phyloP scores from a whole-genome alignment of 768 basidiomycete species.

The Tulasnella sp. region DNA sequence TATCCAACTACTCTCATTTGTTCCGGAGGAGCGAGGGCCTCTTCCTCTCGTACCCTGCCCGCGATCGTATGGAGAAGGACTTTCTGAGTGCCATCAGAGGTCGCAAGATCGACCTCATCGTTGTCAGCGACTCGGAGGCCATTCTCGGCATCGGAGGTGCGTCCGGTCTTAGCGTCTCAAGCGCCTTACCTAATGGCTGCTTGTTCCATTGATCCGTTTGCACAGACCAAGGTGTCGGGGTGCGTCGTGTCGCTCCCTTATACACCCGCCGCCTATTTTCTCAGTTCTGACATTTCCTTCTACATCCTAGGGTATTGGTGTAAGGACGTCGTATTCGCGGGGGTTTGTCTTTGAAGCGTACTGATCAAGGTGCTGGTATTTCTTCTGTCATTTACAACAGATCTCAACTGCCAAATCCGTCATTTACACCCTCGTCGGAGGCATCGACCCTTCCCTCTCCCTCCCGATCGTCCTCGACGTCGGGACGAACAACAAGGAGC shows the following conservation, averaged over 20 bases:
- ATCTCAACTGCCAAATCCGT: slow-evolving; percentile 71
- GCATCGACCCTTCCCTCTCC: slow-evolving; percentile 50
- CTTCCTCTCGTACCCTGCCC: slow-evolving; percentile 51
- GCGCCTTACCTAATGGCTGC: slow-evolving; percentile 17
- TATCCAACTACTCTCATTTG: slow-evolving; percentile 72
- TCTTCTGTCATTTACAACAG: slow-evolving; percentile 32
- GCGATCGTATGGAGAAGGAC: slow-evolving; percentile 63
- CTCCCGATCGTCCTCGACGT: slow-evolving; percentile 60
- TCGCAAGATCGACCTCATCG: slow-evolving; percentile 61
- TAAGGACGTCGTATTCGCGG: slow-evolving; percentile 20
- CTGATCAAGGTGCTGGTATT: neutral
- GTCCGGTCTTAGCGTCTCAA: no score
- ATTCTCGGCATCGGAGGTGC: slow-evolving; percentile 59
- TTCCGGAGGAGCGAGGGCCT: slow-evolving; percentile 72
- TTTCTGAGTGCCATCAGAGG: slow-evolving; percentile 58
- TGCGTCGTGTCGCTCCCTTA: neutral
- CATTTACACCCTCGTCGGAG: slow-evolving; percentile 61
- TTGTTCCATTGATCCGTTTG: neutral
- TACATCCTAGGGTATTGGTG: slow-evolving; percentile 30
- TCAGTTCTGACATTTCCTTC: no score
- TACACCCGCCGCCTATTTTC: no score
- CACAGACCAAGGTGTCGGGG: slow-evolving; percentile 57
- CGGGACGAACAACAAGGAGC: slow-evolving; percentile 58
- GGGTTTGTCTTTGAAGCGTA: neutral
- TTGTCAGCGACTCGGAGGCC: slow-evolving; percentile 76